Evolutionary conservation across 2,329 filamentous ascomycete species (phyloP), one percentile per base, ranked within the genome.

Genomic region (Neofusicoccum laricinum): DNA sequence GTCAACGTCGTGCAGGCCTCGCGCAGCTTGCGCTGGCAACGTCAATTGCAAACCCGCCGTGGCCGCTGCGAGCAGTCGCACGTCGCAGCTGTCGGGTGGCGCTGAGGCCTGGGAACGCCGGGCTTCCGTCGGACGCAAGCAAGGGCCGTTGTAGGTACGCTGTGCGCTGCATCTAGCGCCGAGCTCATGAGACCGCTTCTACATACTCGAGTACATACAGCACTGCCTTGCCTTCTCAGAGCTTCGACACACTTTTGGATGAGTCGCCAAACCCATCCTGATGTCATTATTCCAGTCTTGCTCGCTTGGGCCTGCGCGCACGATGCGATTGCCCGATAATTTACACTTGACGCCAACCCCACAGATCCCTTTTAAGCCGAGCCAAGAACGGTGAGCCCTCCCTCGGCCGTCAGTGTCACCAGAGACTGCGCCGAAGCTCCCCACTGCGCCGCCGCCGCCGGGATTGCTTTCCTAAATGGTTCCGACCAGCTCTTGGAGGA

Each of bases 401-500:
- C 94, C 57, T 93, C 89, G 15, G 80, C 82, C 71, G 90, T 91
- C 67, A 96, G 83, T 17, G 89, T 85, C 59, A 97, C 81, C 70
- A 98, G 81, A 70, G 87, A 89, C 76, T 88, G 88, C 11, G 90
- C 94, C 57, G 86, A 84, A 25, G 84, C 80, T 7, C 92, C 92
- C 94, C 94, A 99, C 66, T 85, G 83, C 53, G 96, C 83, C 19
- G 89, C 87, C 34, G 89, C 86, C 0, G 90, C 89, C 15, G 90
- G 85, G 25, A 92, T 85, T 2, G 90, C 91, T 74, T 86, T 92
- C 71, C 90, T 86, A 69, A 97, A 82, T 10, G 91, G 89, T 81
- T 97, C 93, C 49, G 88, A 90, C 95, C 95, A 99, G 65, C 85
- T 84, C 85, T 97, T 99, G 67, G 87, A 85, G 61, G 88, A 82